These are phyloP conservation scores for Larix kaempferi DNA, from an alignment of 75 land plant species.

Conservation along the genomic window DNA sequence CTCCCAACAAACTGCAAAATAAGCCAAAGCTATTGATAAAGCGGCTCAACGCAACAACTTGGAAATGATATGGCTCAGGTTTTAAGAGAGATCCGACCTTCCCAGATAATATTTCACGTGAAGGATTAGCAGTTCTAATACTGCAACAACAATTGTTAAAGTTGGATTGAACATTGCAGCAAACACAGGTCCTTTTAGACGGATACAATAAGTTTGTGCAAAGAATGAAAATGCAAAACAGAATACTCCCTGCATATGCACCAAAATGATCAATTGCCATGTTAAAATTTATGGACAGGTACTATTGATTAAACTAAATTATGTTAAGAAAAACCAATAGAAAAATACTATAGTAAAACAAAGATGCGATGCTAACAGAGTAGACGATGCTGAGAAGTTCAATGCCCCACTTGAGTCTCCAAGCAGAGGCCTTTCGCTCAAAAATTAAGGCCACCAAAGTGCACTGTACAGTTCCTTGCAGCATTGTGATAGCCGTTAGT, in stretches of 20 bases:
- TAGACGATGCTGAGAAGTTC: constrained; percentile 6
- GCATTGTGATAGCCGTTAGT: constrained; percentile 6
- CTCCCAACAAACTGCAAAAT: background rate
- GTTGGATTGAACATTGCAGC: constrained; percentile 19
- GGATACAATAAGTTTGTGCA: constrained; percentile 1
- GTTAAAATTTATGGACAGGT: background rate
- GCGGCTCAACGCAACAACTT: background rate
- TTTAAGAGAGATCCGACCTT: background rate
- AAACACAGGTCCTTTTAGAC: background rate
- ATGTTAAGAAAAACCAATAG: background rate
- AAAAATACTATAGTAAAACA: too few relatives aligned
- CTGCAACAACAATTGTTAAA: constrained; percentile 2
- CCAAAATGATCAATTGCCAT: background rate
- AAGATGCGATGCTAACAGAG: constrained; percentile 1
- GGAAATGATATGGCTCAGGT: background rate
- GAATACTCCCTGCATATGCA: background rate
- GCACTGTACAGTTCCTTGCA: constrained; percentile 3
- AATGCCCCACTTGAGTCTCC: constrained; percentile 9
- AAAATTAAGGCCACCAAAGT: background rate
- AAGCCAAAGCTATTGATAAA: background rate
- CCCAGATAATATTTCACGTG: background rate
- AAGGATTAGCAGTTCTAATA: constrained; percentile 5
- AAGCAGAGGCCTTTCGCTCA: background rate
- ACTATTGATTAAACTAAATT: too few relatives aligned
- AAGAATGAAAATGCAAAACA: constrained; percentile 9